Evolutionary conservation across 2,329 filamentous ascomycete species (phyloP), one percentile per base, ranked within the genome.

Genomic region (Mycogone perniciosa): DNA sequence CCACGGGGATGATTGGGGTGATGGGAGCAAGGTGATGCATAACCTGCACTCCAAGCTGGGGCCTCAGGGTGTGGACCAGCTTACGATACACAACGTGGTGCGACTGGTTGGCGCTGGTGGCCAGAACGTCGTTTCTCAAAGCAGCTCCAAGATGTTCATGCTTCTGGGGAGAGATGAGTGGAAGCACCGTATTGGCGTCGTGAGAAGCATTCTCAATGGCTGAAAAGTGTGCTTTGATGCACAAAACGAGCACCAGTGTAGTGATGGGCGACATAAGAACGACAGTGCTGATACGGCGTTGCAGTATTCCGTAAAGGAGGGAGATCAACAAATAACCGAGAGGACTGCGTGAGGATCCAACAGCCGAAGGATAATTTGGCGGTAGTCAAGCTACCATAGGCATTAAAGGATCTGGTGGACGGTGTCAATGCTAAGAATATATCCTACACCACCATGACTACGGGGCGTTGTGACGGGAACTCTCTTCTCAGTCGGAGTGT

Each of bases 81-180:
- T 59, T 5, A 43, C 44, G 4, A 38, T 63, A n/a, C 65, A 70
- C 51, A 57, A 63, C 8, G 46, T 59, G 4, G 44, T 70, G 45
- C 62, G 67, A 13, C 58, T 68, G 6, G 54, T 67, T 11, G 63
- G 60, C 31, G 60, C 67, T 3, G 67, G 67, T 2, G 60, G 58
- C 26, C 53, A 59, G 10, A 56, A 63, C 6, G 62, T 64, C 10
- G 57, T 59, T 6, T 56, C 63, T 42, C 58, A 66, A 58, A 59
- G 57, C 59, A 57, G 63, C 52, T 41, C 62, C 30, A 48, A 56
- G 7, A 57, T 71, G 50, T 61, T 72, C 31, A 54, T 54, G 13
- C 54, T 70, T n/a, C 52, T 72, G 1, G 69, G 69, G 4, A 59
- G 61, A 34, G 59, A 68, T 1, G 69, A 72, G 53, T 69, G 67